These are phyloP conservation scores for Diutina ranongensis DNA, from an alignment of 1,139 yeast genomes.

Conservation along the genomic window DNA sequence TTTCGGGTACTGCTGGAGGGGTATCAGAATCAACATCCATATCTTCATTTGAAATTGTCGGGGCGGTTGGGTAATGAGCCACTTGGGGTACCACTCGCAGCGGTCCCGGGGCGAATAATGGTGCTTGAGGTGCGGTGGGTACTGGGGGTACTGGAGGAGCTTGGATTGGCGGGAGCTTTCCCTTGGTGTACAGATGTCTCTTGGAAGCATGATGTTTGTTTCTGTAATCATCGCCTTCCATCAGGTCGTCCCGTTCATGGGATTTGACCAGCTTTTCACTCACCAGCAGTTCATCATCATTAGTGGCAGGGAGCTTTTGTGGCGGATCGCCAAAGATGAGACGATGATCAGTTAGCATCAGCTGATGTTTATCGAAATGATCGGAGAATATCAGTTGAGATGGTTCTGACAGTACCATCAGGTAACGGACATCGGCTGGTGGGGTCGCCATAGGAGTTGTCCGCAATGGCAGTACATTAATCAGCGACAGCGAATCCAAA, in stretches of 20 bases:
- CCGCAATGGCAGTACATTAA: conserved; percentile 1
- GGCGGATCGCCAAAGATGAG: neutral
- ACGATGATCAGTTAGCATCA: conserved; percentile 3
- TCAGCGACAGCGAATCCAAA: neutral
- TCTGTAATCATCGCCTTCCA: neutral
- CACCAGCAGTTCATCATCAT: neutral
- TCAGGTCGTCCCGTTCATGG: neutral
- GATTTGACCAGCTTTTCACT: neutral
- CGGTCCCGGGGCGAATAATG: neutral
- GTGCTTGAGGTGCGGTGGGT: too few species aligned
- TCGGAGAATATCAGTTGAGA: conserved; percentile 2
- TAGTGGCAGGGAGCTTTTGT: neutral
- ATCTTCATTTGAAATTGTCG: neutral
- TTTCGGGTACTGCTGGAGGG: conserved; percentile 1
- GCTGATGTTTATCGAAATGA: neutral
- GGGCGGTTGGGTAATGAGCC: neutral
- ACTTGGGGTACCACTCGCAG: neutral
- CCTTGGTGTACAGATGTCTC: neutral
- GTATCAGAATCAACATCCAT: neutral
- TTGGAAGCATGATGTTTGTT: neutral
- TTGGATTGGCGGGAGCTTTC: neutral
- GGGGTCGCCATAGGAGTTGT: conserved; percentile 1
- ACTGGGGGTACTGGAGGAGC: neutral
- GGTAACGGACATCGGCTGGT: neutral
- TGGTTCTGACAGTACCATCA: conserved; percentile 1